Conservation (phyloP, 805 yeast genomes). For the Kuraishia ogatae region DNA sequence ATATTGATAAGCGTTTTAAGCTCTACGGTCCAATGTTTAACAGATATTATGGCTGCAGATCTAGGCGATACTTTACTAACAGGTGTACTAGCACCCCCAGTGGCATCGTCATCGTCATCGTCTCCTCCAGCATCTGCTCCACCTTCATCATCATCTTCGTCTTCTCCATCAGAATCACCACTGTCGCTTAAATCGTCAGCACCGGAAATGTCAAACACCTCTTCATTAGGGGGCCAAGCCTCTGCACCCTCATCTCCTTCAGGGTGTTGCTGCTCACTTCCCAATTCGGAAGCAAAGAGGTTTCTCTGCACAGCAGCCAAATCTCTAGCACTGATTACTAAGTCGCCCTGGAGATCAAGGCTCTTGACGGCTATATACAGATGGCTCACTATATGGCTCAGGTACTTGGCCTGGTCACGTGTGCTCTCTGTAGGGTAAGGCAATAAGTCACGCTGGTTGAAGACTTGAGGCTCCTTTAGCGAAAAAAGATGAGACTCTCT, state of each 20-base stretch:
- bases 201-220: constrained; percentile 1
- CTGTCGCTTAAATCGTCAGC: constrained; percentile 14
- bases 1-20: constrained; percentile 67
- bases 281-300: constrained; percentile 9
- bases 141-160: constrained; percentile 25
- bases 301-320: constrained; percentile 34
- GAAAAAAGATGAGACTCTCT: constrained; percentile 15
- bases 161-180: constrained; percentile 20
- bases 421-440: constrained; percentile 73
- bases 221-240: neutral
- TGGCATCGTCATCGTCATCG: constrained; percentile 31
- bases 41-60: constrained; percentile 66
- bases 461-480: constrained; percentile 11
- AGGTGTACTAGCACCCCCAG: constrained; percentile 31
- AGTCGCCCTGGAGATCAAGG: constrained; percentile 63
- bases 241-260: neutral
- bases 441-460: constrained; percentile 23
- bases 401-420: constrained; percentile 59
- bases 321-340: constrained; percentile 61
- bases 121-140: constrained; percentile 8
- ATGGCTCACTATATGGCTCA: constrained; percentile 74
- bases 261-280: constrained; percentile 30
- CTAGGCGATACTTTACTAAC: constrained; percentile 56
- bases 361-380: constrained; percentile 71
- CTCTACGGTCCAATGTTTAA: constrained; percentile 84